These are phyloP conservation scores for Wickerhamomyces subpelliculosus DNA, from an alignment of 805 yeast species.

Conservation along the genomic window DNA sequence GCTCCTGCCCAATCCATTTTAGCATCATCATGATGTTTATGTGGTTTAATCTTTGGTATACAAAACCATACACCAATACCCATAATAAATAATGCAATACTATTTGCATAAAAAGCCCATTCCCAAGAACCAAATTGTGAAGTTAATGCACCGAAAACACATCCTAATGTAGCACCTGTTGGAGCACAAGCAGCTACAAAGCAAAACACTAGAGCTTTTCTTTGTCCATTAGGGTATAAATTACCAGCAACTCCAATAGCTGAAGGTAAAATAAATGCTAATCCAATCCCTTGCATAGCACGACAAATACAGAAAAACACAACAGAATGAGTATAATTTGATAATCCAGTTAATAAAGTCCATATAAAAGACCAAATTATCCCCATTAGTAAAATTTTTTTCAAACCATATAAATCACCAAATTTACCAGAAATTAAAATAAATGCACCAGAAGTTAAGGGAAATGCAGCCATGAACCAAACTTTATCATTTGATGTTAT, in stretches of 20 bases:
- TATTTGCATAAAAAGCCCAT: conserved; percentile 40
- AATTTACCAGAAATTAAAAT: conserved; percentile 61
- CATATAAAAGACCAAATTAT: conserved; percentile 49
- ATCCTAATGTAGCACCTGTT: conserved; percentile 49
- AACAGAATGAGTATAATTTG: conserved; percentile 41
- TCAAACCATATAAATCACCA: conserved; percentile 69
- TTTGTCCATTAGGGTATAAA: conserved; percentile 36
- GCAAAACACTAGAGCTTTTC: conserved; percentile 49
- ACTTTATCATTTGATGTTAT: conserved; percentile 26
- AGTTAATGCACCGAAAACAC: conserved; percentile 42
- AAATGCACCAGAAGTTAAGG: conserved; percentile 67
- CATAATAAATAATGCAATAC: conserved; percentile 28
- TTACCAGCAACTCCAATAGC: conserved; percentile 50
- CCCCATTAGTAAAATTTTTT: conserved; percentile 45
- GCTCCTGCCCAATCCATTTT: conserved; percentile 50
- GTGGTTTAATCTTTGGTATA: conserved; percentile 26
- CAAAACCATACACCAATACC: conserved; percentile 22
- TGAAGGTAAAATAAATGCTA: conserved; percentile 51
- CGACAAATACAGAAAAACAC: conserved; percentile 46
- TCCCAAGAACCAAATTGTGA: conserved; percentile 40
- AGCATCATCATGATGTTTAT: conserved; percentile 9
- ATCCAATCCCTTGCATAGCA: conserved; percentile 58
- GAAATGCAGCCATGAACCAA: conserved; percentile 71
- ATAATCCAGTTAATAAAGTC: conserved; percentile 54
- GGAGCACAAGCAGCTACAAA: conserved; percentile 56